Base-by-base conservation (phyloP, 345 rosid genomes). In the Iberis pinnata region DNA sequence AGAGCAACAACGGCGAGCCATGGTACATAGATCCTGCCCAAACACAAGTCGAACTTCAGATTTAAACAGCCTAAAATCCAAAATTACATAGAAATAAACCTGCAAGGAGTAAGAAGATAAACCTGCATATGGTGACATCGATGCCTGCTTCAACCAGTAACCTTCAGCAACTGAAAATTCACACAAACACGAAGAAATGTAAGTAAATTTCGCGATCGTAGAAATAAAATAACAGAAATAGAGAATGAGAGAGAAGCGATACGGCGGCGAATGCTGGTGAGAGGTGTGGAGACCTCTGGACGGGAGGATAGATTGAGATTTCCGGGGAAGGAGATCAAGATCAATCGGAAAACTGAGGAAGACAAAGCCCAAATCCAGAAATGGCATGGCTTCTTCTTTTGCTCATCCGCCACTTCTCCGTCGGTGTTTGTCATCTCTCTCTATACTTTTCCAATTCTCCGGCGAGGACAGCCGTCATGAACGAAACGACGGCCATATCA, bases 201-300 rank as follows among this genome's bases (percentile, higher is more conserved):
- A 8, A 58, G 43, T 2, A 33, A 1, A 45, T 19, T 27, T 48
- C 5, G 18, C 3, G 51, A 57, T 60, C 8, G 19, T 6, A 13
- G 33, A 58, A 16, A 8, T 45, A 18, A 10, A 19, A 24, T 18
- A 29, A 5, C 41, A 18, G 12, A 24, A 49, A 42, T 29, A 14
- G 56, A 17, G 41, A 17, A 26, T 18, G 61, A 39, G 59, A 31
- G 49, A 68, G 61, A 37, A 62, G 35, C 17, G 2, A 25, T 86
- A 92, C 98, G 70, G 79, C 98, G 98, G 51, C 94, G 95, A 47
- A 92, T 68, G 79, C 89, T 78, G 76, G 89, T 80, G 75, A 92
- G 82, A 49, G 98, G 98, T 16, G 97, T 88, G 49, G 98, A 78
- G 77, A 85, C 80, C 72, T 92, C 98, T 14, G 96, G 96, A 27